These are phyloP conservation scores for Malus hybrid DNA, from an alignment of 331 rosid species.

Conservation along the genomic window DNA sequence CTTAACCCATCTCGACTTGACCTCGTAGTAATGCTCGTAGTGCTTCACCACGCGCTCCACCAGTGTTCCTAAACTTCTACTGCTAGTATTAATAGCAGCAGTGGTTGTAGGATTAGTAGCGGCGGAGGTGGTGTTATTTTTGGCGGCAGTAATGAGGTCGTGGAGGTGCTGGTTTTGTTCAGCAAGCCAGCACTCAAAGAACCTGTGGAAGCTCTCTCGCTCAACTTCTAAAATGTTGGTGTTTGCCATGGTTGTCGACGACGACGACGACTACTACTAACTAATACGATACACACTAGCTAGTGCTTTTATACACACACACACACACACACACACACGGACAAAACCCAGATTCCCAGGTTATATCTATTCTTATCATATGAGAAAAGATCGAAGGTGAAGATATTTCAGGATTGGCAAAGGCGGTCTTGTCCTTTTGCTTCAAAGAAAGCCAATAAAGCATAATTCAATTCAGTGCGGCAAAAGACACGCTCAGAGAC, in stretches of 20 bases:
- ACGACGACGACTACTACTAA: no score
- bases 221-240: not conserved
- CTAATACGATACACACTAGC: not conserved
- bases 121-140: not conserved
- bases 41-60: conserved; percentile 24
- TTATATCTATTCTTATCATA: no score
- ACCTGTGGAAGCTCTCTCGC: conserved; percentile 1
- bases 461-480: no score
- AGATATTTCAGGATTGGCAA: no score
- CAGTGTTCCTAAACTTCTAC: conserved; percentile 5
- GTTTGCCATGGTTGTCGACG: not conserved
- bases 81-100: no score
- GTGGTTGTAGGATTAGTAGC: no score
- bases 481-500: no score
- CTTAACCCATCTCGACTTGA: conserved; percentile 27
- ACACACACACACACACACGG: not conserved
- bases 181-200: conserved; percentile 13
- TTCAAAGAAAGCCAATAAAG: no score
- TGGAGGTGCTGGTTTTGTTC: conserved; percentile 22
- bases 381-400: no score
- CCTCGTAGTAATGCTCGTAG: conserved; percentile 37
- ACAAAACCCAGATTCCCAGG: not conserved
- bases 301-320: no score
- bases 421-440: no score
- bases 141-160: conserved; percentile 21